These are phyloP conservation scores for Lachancea mirantina DNA, from an alignment of 805 yeast species.

Conservation along the genomic window DNA sequence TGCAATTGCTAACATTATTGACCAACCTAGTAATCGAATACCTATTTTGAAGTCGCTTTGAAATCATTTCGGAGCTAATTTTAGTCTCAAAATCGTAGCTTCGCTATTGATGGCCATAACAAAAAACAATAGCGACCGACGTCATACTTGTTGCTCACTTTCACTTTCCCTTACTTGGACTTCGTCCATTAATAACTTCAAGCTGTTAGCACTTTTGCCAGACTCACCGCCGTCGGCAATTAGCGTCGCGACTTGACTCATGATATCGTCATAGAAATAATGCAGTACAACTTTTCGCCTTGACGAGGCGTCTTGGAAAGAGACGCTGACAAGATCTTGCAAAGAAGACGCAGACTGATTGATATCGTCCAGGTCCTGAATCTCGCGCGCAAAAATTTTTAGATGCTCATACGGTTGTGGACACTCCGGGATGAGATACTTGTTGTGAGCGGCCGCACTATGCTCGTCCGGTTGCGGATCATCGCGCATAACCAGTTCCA, in stretches of 20 bases:
- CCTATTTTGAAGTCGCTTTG: too few species aligned
- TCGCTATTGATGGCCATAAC: too few species aligned
- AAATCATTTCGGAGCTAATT: too few species aligned
- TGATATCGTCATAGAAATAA: conserved; percentile 43
- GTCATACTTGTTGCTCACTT: too few species aligned
- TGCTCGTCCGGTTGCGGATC: conserved; percentile 10
- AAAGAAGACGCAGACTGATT: conserved; percentile 2
- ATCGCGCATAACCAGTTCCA: conserved; percentile 11
- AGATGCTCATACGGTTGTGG: conserved; percentile 62
- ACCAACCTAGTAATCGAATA: too few species aligned
- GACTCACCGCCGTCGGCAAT: conserved; percentile 68
- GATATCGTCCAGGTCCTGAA: conserved; percentile 13
- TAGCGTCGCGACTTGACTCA: conserved; percentile 42
- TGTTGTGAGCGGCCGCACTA: conserved; percentile 36
- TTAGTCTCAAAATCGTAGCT: too few species aligned
- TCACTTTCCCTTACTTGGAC: too few species aligned
- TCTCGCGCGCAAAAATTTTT: conserved; percentile 46
- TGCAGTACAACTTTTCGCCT: conserved; percentile 46
- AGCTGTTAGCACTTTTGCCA: conserved; percentile 43
- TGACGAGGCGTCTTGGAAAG: conserved; percentile 56
- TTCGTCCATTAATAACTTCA: conserved; percentile 7
- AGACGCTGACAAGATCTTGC: conserved; percentile 36
- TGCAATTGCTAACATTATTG: too few species aligned
- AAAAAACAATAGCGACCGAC: too few species aligned
- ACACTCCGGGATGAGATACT: conserved; percentile 47